phyloP scores from a whole-genome alignment of 2,329 filamentous ascomycete species.

The Beauveria rudraprayagi region DNA sequence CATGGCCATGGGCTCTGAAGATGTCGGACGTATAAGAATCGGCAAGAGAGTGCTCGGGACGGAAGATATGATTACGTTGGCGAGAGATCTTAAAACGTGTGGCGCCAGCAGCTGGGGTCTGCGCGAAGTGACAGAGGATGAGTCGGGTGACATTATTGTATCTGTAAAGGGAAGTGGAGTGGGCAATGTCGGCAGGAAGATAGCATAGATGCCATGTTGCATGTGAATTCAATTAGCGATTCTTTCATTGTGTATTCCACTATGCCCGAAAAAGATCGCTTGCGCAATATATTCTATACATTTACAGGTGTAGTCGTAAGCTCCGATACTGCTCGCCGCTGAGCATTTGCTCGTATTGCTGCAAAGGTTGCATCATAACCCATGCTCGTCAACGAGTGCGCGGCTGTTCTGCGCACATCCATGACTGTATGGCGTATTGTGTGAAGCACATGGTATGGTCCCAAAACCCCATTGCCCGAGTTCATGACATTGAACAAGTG shows the following conservation, averaged over 20 bases:
- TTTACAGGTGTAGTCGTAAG: constrained; percentile 12
- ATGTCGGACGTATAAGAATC: constrained; percentile 79
- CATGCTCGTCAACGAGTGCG: constrained; percentile 45
- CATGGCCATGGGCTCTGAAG: constrained; percentile 97
- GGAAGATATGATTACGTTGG: constrained; percentile 71
- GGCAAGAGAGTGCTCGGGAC: constrained; percentile 75
- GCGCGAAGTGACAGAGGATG: constrained; percentile 60
- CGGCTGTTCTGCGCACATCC: constrained; percentile 38
- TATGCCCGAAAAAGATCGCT: neutral
- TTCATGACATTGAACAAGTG: constrained; percentile 40
- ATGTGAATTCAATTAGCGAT: constrained; percentile 15
- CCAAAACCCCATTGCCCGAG: constrained; percentile 47
- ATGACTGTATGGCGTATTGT: constrained; percentile 40
- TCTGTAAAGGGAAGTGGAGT: constrained; percentile 90
- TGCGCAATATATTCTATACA: constrained; percentile 15
- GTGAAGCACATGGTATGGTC: constrained; percentile 45
- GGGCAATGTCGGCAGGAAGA: constrained; percentile 90
- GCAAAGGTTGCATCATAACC: constrained; percentile 47
- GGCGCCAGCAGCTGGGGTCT: constrained; percentile 88
- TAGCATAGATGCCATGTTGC: constrained; percentile 40
- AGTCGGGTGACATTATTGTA: constrained; percentile 68
- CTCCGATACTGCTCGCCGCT: constrained; percentile 27
- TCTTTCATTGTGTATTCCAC: constrained; percentile 9
- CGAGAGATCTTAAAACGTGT: constrained; percentile 79
- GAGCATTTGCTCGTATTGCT: constrained; percentile 35